Evolutionary conservation across 176 grass and related monocot species (phyloP).

Genomic region (Avena atlantica): DNA sequence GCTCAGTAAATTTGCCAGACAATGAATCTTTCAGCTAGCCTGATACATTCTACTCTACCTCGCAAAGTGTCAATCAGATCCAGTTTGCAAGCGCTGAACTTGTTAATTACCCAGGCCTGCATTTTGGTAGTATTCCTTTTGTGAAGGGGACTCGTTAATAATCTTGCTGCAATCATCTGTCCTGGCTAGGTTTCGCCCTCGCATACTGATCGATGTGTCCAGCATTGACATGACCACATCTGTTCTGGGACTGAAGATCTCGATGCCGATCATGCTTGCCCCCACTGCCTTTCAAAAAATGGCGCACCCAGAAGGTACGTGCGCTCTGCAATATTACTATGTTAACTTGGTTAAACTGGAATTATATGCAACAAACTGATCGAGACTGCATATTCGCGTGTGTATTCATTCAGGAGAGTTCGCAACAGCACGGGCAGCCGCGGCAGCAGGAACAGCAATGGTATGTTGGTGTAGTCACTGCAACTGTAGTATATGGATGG

Average conservation of each 20-base stretch:
- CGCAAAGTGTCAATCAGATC: no score
- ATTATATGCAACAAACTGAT: neutral
- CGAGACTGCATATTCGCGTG: neutral
- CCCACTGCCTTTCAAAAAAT: constrained; percentile 86
- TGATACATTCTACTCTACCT: no score
- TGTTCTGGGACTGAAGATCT: constrained; percentile 79
- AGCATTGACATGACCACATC: constrained; percentile 82
- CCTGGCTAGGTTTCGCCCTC: constrained; percentile 71
- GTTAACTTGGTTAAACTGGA: neutral
- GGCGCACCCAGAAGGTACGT: constrained; percentile 89
- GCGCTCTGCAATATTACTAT: neutral
- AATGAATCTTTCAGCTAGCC: no score
- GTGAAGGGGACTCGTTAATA: no score
- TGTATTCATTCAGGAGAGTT: constrained; percentile 67
- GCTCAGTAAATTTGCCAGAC: no score
- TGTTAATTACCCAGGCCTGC: no score
- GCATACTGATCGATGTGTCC: constrained; percentile 86
- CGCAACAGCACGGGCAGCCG: constrained; percentile 84
- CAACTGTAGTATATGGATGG: no score
- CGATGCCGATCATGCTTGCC: constrained; percentile 94
- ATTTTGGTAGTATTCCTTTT: no score
- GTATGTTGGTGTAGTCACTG: constrained; percentile 25
- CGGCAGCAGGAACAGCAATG: constrained; percentile 86
- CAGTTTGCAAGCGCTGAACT: no score
- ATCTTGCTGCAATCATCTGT: no score